phyloP scores from a whole-genome alignment of 352 stramenopile species.

The Globisporangium irregulare region DNA sequence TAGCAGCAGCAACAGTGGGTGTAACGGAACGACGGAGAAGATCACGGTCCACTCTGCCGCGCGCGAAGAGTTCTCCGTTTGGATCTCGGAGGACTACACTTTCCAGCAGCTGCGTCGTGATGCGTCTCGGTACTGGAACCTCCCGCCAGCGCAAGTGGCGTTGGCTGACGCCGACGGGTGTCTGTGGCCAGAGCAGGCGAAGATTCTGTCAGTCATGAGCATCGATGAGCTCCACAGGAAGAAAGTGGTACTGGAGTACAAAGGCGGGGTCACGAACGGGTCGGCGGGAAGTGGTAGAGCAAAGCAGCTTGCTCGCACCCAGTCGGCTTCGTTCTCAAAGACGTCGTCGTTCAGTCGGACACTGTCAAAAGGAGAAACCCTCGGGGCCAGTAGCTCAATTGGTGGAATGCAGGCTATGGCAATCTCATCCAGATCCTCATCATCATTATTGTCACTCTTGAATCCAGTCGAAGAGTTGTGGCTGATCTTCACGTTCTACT shows the following conservation, averaged over 20 bases:
- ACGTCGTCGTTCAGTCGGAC: conserved; percentile 6
- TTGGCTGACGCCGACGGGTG: conserved; percentile 61
- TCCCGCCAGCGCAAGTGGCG: conserved; percentile 37
- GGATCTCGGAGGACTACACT: conserved; percentile 69
- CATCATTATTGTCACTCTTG: background rate
- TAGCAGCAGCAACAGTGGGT: conserved; percentile 5
- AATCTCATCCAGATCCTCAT: background rate
- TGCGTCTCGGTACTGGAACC: conserved; percentile 67
- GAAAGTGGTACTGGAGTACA: conserved; percentile 53
- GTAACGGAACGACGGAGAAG: conserved; percentile 31
- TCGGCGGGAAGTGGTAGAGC: background rate
- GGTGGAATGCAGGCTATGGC: background rate
- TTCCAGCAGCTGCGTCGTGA: conserved; percentile 74
- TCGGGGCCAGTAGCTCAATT: background rate
- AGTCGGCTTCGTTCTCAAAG: conserved; percentile 10
- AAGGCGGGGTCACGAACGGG: conserved; percentile 21
- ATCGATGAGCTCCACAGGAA: conserved; percentile 43
- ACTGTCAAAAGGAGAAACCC: background rate
- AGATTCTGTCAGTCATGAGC: conserved; percentile 60
- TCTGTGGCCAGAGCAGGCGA: conserved; percentile 76
- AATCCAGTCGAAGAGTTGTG: conserved; percentile 69
- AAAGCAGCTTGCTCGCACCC: conserved; percentile 19
- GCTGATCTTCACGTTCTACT: conserved; percentile 82
- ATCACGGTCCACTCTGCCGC: conserved; percentile 47
- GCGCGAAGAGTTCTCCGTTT: conserved; percentile 60